These are phyloP conservation scores for Cladosporium cucumerinum DNA, from an alignment of 2,329 filamentous ascomycete genomes.

Conservation along the genomic window DNA sequence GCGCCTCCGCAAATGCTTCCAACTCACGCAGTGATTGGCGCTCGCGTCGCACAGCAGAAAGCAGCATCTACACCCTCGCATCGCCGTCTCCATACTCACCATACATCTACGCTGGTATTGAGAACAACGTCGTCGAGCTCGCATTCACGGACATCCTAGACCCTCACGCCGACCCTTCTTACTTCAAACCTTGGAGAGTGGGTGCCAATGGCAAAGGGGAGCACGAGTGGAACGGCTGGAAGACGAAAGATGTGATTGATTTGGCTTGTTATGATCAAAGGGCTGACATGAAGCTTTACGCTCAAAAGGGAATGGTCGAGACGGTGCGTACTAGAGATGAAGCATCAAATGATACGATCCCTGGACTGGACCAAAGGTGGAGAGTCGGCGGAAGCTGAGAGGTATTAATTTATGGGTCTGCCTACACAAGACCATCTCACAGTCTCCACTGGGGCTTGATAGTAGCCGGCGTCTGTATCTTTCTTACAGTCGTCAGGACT, in stretches of 20 bases:
- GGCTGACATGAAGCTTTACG: conserved; percentile 10
- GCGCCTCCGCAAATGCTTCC: conserved; percentile 12
- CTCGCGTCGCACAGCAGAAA: conserved; percentile 23
- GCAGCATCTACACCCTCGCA: conserved; percentile 45
- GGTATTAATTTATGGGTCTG: too few species aligned
- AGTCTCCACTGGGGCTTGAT: too few species aligned
- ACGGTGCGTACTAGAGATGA: neutral
- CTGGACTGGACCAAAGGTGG: conserved; percentile 8
- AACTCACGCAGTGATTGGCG: conserved; percentile 4
- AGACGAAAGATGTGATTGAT: conserved; percentile 13
- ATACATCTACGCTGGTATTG: conserved; percentile 48
- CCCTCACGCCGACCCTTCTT: conserved; percentile 41
- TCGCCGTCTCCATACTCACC: conserved; percentile 44
- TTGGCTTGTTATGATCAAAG: conserved; percentile 7
- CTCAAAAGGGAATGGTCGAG: conserved; percentile 5
- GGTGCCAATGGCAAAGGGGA: neutral
- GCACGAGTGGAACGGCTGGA: conserved; percentile 15
- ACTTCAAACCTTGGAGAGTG: conserved; percentile 23
- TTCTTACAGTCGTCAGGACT: too few species aligned
- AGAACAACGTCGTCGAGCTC: conserved; percentile 44
- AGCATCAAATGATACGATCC: neutral
- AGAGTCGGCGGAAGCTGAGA: conserved; percentile 15
- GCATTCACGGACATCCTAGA: conserved; percentile 45
- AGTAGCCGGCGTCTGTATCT: too few species aligned
- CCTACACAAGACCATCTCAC: too few species aligned